Conservation (phyloP, 305 asterid species). For the Fraxinus platypoda region DNA sequence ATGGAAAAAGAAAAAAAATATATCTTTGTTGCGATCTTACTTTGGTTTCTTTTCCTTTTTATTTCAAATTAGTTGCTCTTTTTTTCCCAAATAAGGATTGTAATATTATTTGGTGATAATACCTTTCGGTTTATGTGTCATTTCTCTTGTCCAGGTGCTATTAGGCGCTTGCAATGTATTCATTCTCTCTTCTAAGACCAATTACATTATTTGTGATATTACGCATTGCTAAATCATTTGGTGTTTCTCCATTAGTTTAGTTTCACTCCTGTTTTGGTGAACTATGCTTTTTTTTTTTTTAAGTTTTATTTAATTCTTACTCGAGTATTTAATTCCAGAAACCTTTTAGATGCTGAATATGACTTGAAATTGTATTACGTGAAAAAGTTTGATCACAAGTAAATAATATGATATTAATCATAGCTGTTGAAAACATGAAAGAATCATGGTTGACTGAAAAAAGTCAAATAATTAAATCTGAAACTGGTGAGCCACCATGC, state of each 20-base stretch:
- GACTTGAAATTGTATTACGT: slow-evolving; percentile 1
- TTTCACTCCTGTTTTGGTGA: background rate
- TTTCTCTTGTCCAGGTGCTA: background rate
- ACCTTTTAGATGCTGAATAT: background rate
- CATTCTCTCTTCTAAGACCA: background rate
- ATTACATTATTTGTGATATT: background rate
- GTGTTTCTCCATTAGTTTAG: background rate
- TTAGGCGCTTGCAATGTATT: background rate
- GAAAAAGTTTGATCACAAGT: background rate
- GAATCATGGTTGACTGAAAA: slow-evolving; percentile 1
- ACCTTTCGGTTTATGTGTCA: background rate
- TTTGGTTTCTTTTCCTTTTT: background rate
- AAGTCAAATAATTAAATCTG: slow-evolving; percentile 12
- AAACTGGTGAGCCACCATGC: background rate
- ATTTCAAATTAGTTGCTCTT: background rate
- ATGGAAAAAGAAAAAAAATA: background rate
- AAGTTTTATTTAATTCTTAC: slow-evolving; percentile 2
- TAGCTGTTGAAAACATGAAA: background rate
- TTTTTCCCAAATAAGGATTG: background rate
- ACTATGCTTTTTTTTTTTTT: background rate
- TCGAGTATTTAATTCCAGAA: background rate
- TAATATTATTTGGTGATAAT: background rate
- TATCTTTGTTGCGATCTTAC: background rate
- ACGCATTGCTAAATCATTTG: background rate
- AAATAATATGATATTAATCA: background rate